phyloP scores from a whole-genome alignment of 2,329 filamentous ascomycete genomes.

The Penicillium sp. region DNA sequence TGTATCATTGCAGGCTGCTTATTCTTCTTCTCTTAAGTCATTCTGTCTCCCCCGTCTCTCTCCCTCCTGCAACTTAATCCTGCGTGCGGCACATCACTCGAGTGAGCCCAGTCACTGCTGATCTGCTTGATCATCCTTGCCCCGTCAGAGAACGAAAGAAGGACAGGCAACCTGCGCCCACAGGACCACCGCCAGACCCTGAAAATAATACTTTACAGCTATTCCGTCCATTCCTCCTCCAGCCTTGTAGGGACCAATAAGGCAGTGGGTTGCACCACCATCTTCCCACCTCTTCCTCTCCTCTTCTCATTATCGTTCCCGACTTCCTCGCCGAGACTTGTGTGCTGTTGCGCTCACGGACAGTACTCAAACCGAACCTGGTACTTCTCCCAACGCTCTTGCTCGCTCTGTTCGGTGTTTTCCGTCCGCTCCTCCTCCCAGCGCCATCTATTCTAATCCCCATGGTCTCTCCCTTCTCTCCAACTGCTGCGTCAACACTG shows the following conservation, averaged over 20 bases:
- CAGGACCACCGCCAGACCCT: slow-evolving; percentile 17
- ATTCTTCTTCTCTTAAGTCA: slow-evolving; percentile 17
- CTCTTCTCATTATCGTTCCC: slow-evolving; percentile 1
- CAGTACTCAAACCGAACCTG: slow-evolving; percentile 5
- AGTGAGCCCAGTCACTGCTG: slow-evolving; percentile 9
- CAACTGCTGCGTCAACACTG: slow-evolving; percentile 13
- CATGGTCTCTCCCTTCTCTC: slow-evolving; percentile 16
- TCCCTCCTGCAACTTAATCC: slow-evolving; percentile 18
- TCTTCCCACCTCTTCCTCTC: slow-evolving; percentile 15
- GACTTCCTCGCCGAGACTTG: background rate
- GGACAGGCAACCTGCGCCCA: slow-evolving; percentile 9
- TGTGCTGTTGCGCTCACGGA: background rate
- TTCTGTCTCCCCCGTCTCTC: slow-evolving; percentile 14
- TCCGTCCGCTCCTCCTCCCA: slow-evolving; percentile 2
- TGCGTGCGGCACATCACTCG: slow-evolving; percentile 14
- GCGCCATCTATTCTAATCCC: slow-evolving; percentile 1
- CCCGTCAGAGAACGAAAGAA: slow-evolving; percentile 8
- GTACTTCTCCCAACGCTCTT: background rate
- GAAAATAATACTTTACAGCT: slow-evolving; percentile 18
- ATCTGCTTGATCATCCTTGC: slow-evolving; percentile 4
- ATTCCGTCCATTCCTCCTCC: slow-evolving; percentile 16
- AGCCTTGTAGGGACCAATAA: slow-evolving; percentile 31
- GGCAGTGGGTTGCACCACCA: slow-evolving; percentile 26
- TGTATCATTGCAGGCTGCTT: slow-evolving; percentile 27
- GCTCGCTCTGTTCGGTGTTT: background rate